Percentiles rank a stretch among this genome's conserved stretches.
phyloP scores from a whole-genome alignment of 805 yeast species.

The Nematodospora valgi region DNA sequence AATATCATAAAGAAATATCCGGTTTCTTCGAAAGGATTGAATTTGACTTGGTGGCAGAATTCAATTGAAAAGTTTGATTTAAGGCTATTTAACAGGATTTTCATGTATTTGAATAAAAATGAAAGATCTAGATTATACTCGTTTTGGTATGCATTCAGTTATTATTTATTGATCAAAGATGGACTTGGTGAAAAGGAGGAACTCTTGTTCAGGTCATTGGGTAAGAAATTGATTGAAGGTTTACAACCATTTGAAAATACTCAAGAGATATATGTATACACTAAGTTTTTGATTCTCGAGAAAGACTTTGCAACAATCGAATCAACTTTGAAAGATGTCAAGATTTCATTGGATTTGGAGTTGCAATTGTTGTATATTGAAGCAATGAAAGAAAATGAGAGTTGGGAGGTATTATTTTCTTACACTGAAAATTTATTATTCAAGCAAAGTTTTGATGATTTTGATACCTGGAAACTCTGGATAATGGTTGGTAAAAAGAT shows the following conservation, averaged over 20 bases:
- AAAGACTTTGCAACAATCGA: conserved; percentile 29
- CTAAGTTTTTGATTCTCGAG: conserved; percentile 42
- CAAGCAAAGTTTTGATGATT: conserved; percentile 62
- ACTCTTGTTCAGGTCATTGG: conserved; percentile 56
- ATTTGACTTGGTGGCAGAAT: conserved; percentile 56
- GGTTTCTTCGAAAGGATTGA: conserved; percentile 32
- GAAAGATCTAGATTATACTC: conserved; percentile 28
- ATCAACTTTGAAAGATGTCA: conserved; percentile 10
- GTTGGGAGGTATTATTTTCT: conserved; percentile 42
- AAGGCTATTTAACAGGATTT: conserved; percentile 49
- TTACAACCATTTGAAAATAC: conserved; percentile 50
- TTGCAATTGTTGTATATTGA: conserved; percentile 54
- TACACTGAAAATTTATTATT: conserved; percentile 42
- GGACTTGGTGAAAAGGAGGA: conserved; percentile 37
- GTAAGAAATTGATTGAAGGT: conserved; percentile 52
- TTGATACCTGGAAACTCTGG: conserved; percentile 64
- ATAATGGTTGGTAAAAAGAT: conserved; percentile 43
- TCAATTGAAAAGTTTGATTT: conserved; percentile 47
- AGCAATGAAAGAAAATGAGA: conserved; percentile 36
- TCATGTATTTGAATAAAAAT: conserved; percentile 40
- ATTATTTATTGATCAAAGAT: conserved; percentile 36
- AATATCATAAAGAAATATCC: conserved; percentile 58
- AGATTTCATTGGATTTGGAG: conserved; percentile 53
- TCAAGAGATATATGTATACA: conserved; percentile 66
- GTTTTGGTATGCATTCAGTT: conserved; percentile 56